Percentiles rank a stretch among this genome's conserved stretches.
phyloP scores from a whole-genome alignment of 108 stramenopile species.

The Cyclotella baltica region DNA sequence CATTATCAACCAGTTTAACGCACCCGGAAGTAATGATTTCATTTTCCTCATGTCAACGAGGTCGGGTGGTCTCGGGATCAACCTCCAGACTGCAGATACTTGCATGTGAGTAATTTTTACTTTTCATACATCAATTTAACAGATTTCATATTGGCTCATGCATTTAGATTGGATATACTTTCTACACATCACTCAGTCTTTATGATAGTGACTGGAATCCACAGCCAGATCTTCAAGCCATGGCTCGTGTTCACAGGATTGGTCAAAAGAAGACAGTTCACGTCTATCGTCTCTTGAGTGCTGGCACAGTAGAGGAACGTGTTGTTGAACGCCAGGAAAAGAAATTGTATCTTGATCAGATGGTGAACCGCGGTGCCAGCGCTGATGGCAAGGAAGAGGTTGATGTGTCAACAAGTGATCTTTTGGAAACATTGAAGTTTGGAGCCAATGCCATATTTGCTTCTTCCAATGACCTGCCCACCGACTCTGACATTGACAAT shows the following conservation, averaged over 20 bases:
- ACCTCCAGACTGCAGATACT: conserved; percentile 94
- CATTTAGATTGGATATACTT: background rate
- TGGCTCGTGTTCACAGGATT: conserved; percentile 95
- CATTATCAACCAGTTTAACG: conserved; percentile 88
- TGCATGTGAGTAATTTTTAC: conserved; percentile 56
- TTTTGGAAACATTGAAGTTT: conserved; percentile 65
- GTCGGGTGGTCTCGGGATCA: conserved; percentile 94
- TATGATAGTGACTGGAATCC: conserved; percentile 93
- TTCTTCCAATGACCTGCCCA: conserved; percentile 59
- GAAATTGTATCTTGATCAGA: conserved; percentile 80
- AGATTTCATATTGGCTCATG: background rate
- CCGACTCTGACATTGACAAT: conserved; percentile 76
- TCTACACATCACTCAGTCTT: conserved; percentile 16
- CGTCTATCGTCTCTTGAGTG: conserved; percentile 84
- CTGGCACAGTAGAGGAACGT: conserved; percentile 91
- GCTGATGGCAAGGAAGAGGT: conserved; percentile 65
- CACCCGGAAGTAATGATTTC: conserved; percentile 75
- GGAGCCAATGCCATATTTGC: conserved; percentile 71
- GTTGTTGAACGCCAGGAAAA: conserved; percentile 87
- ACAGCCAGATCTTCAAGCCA: conserved; percentile 92
- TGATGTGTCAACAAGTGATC: conserved; percentile 67
- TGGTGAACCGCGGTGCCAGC: conserved; percentile 71
- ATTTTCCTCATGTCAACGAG: conserved; percentile 94
- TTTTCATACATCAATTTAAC: background rate
- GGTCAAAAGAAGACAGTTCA: conserved; percentile 93